Evolutionary conservation across 2,329 filamentous ascomycete species (phyloP).

Genomic region (Colletotrichum tropicale): DNA sequence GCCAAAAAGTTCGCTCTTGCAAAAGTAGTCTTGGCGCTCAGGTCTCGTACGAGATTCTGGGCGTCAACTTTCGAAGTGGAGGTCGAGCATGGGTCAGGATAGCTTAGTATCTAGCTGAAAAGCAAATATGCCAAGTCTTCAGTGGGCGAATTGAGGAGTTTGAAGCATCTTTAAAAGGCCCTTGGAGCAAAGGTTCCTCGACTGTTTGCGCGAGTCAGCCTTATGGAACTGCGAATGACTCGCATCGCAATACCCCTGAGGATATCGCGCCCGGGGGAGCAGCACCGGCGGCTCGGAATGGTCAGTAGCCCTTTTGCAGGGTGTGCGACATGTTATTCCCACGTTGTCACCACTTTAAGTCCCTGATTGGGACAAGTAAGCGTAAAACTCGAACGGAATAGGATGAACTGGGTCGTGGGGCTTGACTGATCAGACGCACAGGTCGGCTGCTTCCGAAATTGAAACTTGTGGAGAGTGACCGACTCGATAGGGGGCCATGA

Average conservation of each 20-base stretch:
- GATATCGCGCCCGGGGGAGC: not conserved
- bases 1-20: not conserved
- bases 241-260: not conserved
- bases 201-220: not conserved
- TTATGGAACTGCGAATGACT: slow-evolving; percentile 5
- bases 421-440: not conserved
- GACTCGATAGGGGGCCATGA: not conserved
- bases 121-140: not conserved
- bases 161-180: not conserved
- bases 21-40: not conserved
- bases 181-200: not conserved
- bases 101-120: not conserved
- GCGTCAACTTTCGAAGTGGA: not conserved
- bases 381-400: not conserved
- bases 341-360: not conserved
- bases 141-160: not conserved
- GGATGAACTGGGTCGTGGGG: not conserved
- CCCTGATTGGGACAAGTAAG: not conserved
- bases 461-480: not conserved
- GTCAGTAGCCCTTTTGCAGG: not conserved
- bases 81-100: not conserved
- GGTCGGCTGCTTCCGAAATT: not conserved
- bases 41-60: not conserved
- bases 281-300: not conserved
- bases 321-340: not conserved